Evolutionary conservation across 495 filamentous ascomycete species (phyloP).

Genomic region (Podospora sp.): DNA sequence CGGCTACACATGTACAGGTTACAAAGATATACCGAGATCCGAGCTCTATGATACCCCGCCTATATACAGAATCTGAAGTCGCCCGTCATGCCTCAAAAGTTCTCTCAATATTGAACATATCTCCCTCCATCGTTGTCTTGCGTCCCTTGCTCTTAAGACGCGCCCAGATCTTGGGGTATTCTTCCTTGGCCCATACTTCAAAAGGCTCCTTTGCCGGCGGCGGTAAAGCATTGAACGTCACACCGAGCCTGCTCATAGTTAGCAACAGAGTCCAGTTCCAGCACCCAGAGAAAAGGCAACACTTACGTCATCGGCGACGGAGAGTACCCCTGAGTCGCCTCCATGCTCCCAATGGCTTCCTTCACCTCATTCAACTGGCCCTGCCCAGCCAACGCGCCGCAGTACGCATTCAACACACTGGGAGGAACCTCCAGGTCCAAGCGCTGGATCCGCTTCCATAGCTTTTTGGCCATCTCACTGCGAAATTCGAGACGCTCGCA

Average conservation of each 20-base stretch:
- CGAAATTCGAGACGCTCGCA: conserved; percentile 69
- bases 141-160: conserved; percentile 56
- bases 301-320: conserved; percentile 75
- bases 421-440: conserved; percentile 77
- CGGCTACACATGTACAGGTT: conserved; percentile 22
- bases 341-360: conserved; percentile 63
- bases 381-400: conserved; percentile 72
- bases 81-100: conserved; percentile 43
- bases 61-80: conserved; percentile 2
- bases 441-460: conserved; percentile 72
- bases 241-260: conserved; percentile 58
- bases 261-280: background rate
- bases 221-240: conserved; percentile 72
- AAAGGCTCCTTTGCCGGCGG: conserved; percentile 65
- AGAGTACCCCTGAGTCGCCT: conserved; percentile 62
- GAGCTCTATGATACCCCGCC: conserved; percentile 24
- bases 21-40: background rate
- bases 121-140: conserved; percentile 41
- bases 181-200: conserved; percentile 67
- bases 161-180: conserved; percentile 69
- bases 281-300: background rate
- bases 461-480: conserved; percentile 65
- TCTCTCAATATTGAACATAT: conserved; percentile 47
- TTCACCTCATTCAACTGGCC: conserved; percentile 66
- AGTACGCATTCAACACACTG: conserved; percentile 71